Percentiles rank a stretch among this genome's conserved stretches.
phyloP scores from a whole-genome alignment of 176 grass and related monocot genomes.

The Cenchrus purpureus region DNA sequence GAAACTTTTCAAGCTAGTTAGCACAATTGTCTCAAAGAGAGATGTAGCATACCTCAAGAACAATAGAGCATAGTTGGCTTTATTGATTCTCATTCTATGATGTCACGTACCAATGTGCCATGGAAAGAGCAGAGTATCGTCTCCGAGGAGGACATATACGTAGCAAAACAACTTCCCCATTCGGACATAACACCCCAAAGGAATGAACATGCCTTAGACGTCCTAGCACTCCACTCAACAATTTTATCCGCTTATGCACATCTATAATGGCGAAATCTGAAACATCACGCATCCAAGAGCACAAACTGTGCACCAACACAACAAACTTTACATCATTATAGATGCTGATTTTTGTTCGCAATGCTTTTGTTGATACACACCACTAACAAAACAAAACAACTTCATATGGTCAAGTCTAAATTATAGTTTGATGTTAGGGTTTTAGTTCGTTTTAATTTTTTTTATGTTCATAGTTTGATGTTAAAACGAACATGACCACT shows the following conservation, averaged over 20 bases:
- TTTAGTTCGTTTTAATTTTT: no score
- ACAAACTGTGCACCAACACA: neutral
- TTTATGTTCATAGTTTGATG: no score
- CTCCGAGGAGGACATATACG: neutral
- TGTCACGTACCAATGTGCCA: constrained; percentile 6
- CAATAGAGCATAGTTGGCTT: neutral
- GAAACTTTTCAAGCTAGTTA: neutral
- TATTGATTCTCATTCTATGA: neutral
- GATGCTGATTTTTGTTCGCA: neutral
- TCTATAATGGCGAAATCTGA: neutral
- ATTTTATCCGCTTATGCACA: neutral
- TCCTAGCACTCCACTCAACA: neutral
- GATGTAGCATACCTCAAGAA: neutral
- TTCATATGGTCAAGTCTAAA: neutral
- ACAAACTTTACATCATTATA: neutral
- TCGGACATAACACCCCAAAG: constrained; percentile 8
- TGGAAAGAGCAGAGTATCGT: constrained; percentile 3
- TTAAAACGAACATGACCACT: no score
- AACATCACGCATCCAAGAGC: neutral
- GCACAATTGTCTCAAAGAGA: neutral
- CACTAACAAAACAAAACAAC: neutral
- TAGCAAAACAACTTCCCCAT: neutral
- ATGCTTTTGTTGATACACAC: neutral
- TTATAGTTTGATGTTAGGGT: no score
- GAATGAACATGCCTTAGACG: constrained; percentile 7